Conservation (phyloP, 495 filamentous ascomycete species). For the Bacidia rubella region DNA sequence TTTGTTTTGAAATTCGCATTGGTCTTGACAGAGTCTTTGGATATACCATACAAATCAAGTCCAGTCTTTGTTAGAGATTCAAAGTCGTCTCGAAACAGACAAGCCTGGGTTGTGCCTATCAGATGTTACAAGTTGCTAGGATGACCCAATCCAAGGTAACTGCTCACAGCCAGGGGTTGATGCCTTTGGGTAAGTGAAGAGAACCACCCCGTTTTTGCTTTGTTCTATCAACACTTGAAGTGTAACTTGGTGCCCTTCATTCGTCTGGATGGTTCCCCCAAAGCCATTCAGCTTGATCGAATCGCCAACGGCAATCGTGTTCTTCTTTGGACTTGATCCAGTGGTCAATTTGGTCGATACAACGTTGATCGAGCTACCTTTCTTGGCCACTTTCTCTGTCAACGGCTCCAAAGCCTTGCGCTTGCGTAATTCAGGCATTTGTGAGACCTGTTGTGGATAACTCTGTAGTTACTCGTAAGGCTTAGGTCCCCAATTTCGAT, state of each 20-base stretch:
- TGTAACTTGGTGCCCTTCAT: conserved; percentile 66
- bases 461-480: too few relatives aligned
- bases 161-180: conserved; percentile 88
- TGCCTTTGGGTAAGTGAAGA: conserved; percentile 94
- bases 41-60: conserved; percentile 77
- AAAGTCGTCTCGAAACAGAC: conserved; percentile 79
- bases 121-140: neutral
- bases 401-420: conserved; percentile 43
- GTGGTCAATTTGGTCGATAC: conserved; percentile 23
- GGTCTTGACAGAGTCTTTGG: conserved; percentile 68
- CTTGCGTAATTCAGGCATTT: conserved; percentile 62
- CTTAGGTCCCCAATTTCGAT: too few relatives aligned
- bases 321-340: conserved; percentile 14
- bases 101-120: conserved; percentile 84
- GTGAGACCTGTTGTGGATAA: too few relatives aligned
- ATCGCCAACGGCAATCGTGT: conserved; percentile 25
- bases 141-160: neutral
- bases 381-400: conserved; percentile 41
- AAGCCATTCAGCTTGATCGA: conserved; percentile 55
- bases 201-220: conserved; percentile 71
- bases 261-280: conserved; percentile 70
- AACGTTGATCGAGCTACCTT: conserved; percentile 36
- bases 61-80: conserved; percentile 64
- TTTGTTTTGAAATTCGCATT: conserved; percentile 86
- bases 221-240: conserved; percentile 65